Evolutionary conservation across 805 yeast species (phyloP), one percentile per base, ranked within the genome.

Genomic region (Candida khao-thaluensis): DNA sequence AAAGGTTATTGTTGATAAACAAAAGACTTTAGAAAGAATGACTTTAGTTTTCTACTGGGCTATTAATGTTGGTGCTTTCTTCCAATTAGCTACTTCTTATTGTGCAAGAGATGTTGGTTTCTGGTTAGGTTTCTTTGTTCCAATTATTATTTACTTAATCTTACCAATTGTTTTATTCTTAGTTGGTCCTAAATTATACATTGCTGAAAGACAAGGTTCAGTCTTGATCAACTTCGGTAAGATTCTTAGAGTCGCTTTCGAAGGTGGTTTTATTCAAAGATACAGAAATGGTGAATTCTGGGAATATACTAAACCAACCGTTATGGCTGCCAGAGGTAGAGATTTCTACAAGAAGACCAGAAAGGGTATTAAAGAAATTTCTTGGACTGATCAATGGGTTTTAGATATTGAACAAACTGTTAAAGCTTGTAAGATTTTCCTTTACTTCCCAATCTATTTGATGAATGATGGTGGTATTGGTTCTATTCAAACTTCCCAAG

Each of bases 1-100:
- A 54, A 71, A 72, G 34, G 90, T 84, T 24, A 77, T 83, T 49
- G 60, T 73, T 31, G 76, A 72, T 49, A 64, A 74, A 39, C 69
- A 66, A 50, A 59, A 67, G 40, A 55, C 74, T 4, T 53, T 71
- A 41, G 68, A 65, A 50, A 54, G 70, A 51, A 66, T 64, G 57
- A 51, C 73, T 16, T 60, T 74, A 53, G 60, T 70, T 31, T 76
- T 74, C 54, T 76, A 76, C 57, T 74, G 79, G 77, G 59, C 75
- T 37, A 76, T 77, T 48, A 77, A 74, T 50, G 62, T 74, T 43
- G 81, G 81, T 45, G 74, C 78, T 7, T 74, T 76, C 57, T 64
- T 74, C 49, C 72, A 66, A 49, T 59, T 76, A 38, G 79, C 76
- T 15, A 72, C 80, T 14, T 64, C 77, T 10, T 72, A 74, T 47